Percentiles rank a stretch among this genome's conserved stretches.
These are phyloP conservation scores for Inga leiocalycina DNA, from an alignment of 306 rosid genomes.

Conservation along the genomic window DNA sequence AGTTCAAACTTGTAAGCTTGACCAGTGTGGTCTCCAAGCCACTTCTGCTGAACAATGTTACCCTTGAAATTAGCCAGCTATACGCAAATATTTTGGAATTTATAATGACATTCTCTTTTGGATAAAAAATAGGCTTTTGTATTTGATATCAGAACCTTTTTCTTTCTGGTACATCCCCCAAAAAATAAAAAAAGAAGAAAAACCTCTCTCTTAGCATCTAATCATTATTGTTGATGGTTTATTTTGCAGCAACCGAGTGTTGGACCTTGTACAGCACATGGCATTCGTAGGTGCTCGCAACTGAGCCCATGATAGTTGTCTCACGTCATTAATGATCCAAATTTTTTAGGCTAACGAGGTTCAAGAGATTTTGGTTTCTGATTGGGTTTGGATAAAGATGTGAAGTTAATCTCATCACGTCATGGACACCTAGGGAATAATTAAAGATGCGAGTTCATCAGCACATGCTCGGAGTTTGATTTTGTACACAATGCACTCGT, in stretches of 20 bases:
- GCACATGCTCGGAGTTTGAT: constrained; percentile 20
- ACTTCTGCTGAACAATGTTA: no score
- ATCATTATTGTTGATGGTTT: constrained; percentile 16
- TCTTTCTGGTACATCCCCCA: background rate
- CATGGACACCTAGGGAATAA: constrained; percentile 31
- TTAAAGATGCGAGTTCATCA: constrained; percentile 6
- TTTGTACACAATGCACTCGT: background rate
- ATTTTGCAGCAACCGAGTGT: constrained; percentile 79
- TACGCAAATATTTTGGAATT: background rate
- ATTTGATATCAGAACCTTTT: background rate
- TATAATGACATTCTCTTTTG: background rate
- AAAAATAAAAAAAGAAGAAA: no score
- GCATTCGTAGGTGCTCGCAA: constrained; percentile 72
- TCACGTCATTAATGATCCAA: constrained; percentile 31
- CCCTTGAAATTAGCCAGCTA: background rate
- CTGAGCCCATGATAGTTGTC: constrained; percentile 31
- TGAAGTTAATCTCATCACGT: constrained; percentile 36
- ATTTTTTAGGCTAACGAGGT: constrained; percentile 21
- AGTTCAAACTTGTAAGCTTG: no score
- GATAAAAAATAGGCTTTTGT: background rate
- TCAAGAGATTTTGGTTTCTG: constrained; percentile 36
- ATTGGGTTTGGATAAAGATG: constrained; percentile 39
- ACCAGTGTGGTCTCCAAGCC: no score
- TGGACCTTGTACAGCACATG: constrained; percentile 98
- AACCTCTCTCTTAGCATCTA: background rate